Base-by-base conservation (phyloP, 176 grass and related monocot genomes). In the Raddia guianensis region DNA sequence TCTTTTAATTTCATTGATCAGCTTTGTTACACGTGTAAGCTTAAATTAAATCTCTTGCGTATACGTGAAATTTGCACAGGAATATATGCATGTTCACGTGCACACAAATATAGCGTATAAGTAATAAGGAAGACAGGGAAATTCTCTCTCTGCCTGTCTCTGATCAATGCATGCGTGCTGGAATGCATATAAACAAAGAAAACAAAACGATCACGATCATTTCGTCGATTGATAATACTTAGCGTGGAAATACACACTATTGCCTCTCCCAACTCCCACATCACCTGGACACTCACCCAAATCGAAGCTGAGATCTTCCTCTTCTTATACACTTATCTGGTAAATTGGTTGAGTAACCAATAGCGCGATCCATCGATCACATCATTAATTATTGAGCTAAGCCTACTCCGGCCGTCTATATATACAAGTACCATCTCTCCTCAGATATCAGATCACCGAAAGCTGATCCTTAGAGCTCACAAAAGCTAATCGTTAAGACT, bases 391-490 rank as follows among this genome's bases (percentile, higher is more conserved):
- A 73, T 73, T 73, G 62, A 48, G 74, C 43, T 6, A 32, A 16
- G 49, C 45, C 14, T 49, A 11, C 27, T 37, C 0, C 5, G 27
- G 27, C 27, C 27, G 32, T 46, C 85, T 81, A 81, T 81, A 81
- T 86, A 81, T 81, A 81, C 81, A 81, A 81, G 69, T 68, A 62
- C 44, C 12, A 42, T 11, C 20, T 20, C 16, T 40, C 37, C 37
- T 40, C 37, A 40, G 37, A 5, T 5, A 40, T 40, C 37, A 40
- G 0, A 40, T 40, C 37, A 40, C 37, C 37, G 4, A 40, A 40
- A 40, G 37, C 37, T n/a, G n/a, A n/a, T 40, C 4, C 37, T 40
- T 40, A 40, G 4, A 40, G 37, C 37, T 40, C 37, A 21, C 44
- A 46, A 57, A 66, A 67, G 71, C 5, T 40, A 40, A 40, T 27